Conservation (phyloP, 2,329 filamentous ascomycete genomes). For the Penicillium olsonii region DNA sequence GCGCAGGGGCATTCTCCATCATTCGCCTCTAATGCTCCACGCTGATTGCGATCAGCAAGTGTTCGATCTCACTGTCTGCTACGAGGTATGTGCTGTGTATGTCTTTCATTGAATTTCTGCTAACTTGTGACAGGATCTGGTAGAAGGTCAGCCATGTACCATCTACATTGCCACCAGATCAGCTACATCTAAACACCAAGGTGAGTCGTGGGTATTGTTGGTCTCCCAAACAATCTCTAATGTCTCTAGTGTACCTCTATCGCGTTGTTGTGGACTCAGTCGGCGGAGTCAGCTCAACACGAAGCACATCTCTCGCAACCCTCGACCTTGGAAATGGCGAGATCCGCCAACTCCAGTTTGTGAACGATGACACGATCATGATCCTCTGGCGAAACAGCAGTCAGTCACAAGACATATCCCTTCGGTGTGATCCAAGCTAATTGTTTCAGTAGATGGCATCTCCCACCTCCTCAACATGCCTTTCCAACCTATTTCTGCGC, state of each 20-base stretch:
- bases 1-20: constrained; percentile 68
- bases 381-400: constrained; percentile 53
- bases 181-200: constrained; percentile 33
- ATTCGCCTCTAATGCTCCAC: constrained; percentile 54
- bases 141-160: constrained; percentile 28
- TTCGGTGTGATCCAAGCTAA: neutral
- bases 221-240: constrained; percentile 7
- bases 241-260: constrained; percentile 60
- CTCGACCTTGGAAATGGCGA: constrained; percentile 37
- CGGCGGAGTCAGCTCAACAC: constrained; percentile 60
- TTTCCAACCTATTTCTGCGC: constrained; percentile 24
- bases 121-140: constrained; percentile 23
- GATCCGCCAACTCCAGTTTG: constrained; percentile 65
- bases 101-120: neutral
- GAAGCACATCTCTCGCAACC: constrained; percentile 31
- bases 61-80: constrained; percentile 62
- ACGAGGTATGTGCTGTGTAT: constrained; percentile 40
- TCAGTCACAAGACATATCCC: constrained; percentile 20
- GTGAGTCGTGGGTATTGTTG: constrained; percentile 23
- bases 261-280: constrained; percentile 54
- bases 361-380: constrained; percentile 63
- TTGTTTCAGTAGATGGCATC: constrained; percentile 20
- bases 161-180: constrained; percentile 39
- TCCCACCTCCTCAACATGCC: constrained; percentile 39
- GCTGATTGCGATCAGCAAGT: constrained; percentile 35